Evolutionary conservation across 345 rosid species (phyloP).

Genomic region (Citrus cavaleriei): DNA sequence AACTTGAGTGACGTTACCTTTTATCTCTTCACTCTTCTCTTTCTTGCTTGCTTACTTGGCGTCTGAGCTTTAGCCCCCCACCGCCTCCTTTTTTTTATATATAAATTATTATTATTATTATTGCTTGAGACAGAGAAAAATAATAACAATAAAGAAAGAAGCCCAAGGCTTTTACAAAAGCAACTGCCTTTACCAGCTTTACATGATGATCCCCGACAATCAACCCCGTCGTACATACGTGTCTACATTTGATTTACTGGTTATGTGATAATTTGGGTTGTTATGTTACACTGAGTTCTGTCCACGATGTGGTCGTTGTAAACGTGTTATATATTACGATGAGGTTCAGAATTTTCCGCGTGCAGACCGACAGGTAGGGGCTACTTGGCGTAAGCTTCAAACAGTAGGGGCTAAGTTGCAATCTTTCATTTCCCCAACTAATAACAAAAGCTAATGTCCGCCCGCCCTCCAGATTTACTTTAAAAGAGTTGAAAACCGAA

Average conservation of each 20-base stretch:
- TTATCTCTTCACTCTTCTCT: not conserved
- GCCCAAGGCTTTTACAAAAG: not conserved
- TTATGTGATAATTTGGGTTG: not conserved
- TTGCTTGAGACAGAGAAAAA: too few species aligned
- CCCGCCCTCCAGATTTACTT: too few species aligned
- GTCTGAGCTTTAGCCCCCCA: too few species aligned
- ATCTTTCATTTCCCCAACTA: too few species aligned
- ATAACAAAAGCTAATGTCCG: too few species aligned
- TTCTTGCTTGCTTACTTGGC: not conserved
- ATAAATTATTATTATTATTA: too few species aligned
- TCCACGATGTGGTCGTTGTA: not conserved
- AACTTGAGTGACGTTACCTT: constrained; percentile 6
- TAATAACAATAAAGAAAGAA: not conserved
- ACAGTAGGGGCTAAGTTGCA: too few species aligned
- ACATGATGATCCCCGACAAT: constrained; percentile 6
- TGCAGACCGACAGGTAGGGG: too few species aligned
- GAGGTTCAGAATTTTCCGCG: too few species aligned
- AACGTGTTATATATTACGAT: not conserved
- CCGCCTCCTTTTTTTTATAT: too few species aligned
- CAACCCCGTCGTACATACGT: not conserved
- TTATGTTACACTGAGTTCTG: not conserved
- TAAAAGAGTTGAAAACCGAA: too few species aligned
- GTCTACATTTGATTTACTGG: not conserved
- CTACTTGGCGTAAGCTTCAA: too few species aligned
- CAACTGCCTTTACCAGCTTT: not conserved